Evolutionary conservation across 176 grass and related monocot genomes (phyloP), one percentile per base, ranked within the genome.

Genomic region (Typha latifolia): DNA sequence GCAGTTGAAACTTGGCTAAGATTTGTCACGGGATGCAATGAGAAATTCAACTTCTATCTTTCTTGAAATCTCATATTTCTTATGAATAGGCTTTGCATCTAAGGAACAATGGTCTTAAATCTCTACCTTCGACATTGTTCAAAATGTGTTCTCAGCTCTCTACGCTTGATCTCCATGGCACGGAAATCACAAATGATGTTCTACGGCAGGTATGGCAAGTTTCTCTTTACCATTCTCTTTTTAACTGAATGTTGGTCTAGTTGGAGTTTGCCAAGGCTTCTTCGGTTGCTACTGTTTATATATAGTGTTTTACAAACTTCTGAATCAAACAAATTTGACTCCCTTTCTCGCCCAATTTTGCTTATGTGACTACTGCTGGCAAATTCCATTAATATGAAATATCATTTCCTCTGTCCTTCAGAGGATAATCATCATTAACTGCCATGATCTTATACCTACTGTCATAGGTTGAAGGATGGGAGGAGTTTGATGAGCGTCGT

Each of bases 151-250:
- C 43, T 43, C 85, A 81, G 29, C 83, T 97, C 59, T 84, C 81
- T 47, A 91, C 81, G 43, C 85, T 97, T 52, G 85, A 97, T 84
- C 78, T 97, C 29, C 93, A 97, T 82, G 88, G 93, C 26, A 97
- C 93, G 49, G 88, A 86, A 84, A 92, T 97, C 26, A 97, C 93
- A 48, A 97, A 84, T 65, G 93, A 92, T 69, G 51, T 76, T 79
- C 88, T 97, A 77, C 82, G 93, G 18, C 88, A 97, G 93, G 88
- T 97, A 84, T 4, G 12, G 34, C 18, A 32, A 61, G 32, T 16
- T 12, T 67, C 56, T 49, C 12, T 14, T 13, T 70, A 51, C 22
- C 34, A 67, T 62, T 62, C 53, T 48, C 19, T 27, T 34, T 34
- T 51, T 51, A 32, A 1, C 12, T 7, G 31, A 48, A 51, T 12